Percentiles rank a stretch among this genome's conserved stretches.
These are phyloP conservation scores for Cephaloascus albidus DNA, from an alignment of 805 yeast genomes.

Conservation along the genomic window DNA sequence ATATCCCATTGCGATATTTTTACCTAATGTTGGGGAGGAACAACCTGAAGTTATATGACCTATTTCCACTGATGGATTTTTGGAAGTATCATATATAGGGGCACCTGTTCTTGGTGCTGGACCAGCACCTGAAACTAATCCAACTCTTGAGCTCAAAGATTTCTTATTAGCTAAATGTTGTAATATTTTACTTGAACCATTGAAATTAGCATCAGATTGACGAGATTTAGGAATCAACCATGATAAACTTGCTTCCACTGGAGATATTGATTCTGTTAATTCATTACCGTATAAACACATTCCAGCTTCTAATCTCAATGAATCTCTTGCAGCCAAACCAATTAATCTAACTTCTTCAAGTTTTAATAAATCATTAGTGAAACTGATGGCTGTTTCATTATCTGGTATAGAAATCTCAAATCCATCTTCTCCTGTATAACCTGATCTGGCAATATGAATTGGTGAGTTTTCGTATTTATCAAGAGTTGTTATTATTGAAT, in stretches of 20 bases:
- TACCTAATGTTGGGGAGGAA: constrained; percentile 52
- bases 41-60: constrained; percentile 56
- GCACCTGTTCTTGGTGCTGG: constrained; percentile 89
- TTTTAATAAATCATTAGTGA: constrained; percentile 51
- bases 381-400: constrained; percentile 39
- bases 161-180: constrained; percentile 61
- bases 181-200: constrained; percentile 67
- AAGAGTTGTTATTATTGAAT: constrained; percentile 38
- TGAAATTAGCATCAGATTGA: constrained; percentile 40
- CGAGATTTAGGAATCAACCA: constrained; percentile 87
- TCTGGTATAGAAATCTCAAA: constrained; percentile 81
- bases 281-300: constrained; percentile 97
- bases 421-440: constrained; percentile 98
- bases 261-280: constrained; percentile 68
- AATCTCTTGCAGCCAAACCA: constrained; percentile 97
- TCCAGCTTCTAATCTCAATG: constrained; percentile 93
- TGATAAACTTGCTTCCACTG: constrained; percentile 79
- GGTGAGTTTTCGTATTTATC: constrained; percentile 30
- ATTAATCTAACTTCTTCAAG: constrained; percentile 65
- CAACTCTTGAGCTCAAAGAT: constrained; percentile 58
- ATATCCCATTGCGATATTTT: constrained; percentile 88
- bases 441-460: constrained; percentile 85
- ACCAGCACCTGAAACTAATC: constrained; percentile 64
- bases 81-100: constrained; percentile 47
- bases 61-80: constrained; percentile 35